Evolutionary conservation across 2,329 filamentous ascomycete genomes (phyloP), one percentile per base, ranked within the genome.

Genomic region (Atkinsonella hypoxylon): DNA sequence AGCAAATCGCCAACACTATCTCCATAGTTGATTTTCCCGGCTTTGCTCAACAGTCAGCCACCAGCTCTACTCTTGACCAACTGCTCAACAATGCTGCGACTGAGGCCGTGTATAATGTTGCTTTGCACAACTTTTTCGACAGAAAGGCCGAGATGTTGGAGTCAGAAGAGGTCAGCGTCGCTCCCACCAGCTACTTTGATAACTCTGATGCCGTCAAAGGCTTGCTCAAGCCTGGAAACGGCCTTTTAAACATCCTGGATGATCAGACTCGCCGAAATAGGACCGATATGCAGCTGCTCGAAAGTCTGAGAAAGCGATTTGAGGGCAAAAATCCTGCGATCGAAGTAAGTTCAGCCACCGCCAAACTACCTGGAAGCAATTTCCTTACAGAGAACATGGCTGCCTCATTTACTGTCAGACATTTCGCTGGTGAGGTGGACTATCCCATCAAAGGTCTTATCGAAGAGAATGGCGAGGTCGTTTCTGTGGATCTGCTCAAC

Each of bases 11-110:
- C 50, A 98, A 98, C 71, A 98, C 93, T 0, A 79, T 98, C 51
- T 95, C 90, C 5, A 83, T 98, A 49, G 83, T 98, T 48, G 93
- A 98, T 65, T 98, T 98, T 70, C 93, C 93, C 0, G 93, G 93
- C 18, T 98, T 98, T 64, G 78, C 89, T 12, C 89, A 94, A 65
- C 82, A 87, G 54, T 77, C 85, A 0, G 82, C 89, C 0, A 96
- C 93, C 0, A 82, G 85, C 17, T 96, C 89, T 1, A 79, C 84
- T 0, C 76, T 98, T 10, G 93, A 98, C 58, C 93, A 97, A 69
- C 78, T 98, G 2, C 78, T 98, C 15, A 95, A 86, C 73, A 98
- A 98, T 64, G 89, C 91, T 4, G 93, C 93, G 0, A 89, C 85
- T 1, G 93, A 98, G 68, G 85, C 85, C 1, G 75, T 97, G 11